Evolutionary conservation across 768 basidiomycete species (phyloP), one percentile per base, ranked within the genome.

Genomic region (Xanthoconium stramineum): DNA sequence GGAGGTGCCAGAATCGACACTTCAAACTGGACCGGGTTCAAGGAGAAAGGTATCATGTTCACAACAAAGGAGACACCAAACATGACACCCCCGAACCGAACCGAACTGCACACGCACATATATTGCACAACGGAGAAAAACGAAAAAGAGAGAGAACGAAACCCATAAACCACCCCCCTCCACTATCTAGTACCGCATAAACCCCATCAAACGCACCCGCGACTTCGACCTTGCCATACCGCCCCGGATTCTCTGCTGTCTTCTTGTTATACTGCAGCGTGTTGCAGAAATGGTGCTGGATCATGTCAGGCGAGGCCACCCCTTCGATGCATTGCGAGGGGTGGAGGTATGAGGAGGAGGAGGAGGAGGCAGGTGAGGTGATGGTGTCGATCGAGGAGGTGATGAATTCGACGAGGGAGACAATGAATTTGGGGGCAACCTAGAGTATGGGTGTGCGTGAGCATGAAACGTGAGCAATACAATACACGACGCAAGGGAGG

Each of bases 401-500:
- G 71, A 99, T 95, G 19, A 98, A 81, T 65, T 98, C 96, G 15
- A 98, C 94, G 42, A 99, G 83, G 58, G 89, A 93, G 72, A 96
- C 98, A 59, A 98, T 88, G 64, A 96, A 98, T 76, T 97, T 97
- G 12, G 96, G 85, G 32, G 94, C 94, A 53, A 96, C 80, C 92
- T 95, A 24, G 67, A 8, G 19, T 19, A 42, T 29, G 24, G 5
- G 29, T 3, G 20, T 4, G 5, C 37, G 15, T 13, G 20, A 1
- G 14, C 20, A 3, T n/a, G n/a, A n/a, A n/a, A n/a, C n/a, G 15
- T 13, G 20, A 2, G 17, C 24, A 5, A 10, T 24, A 28, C 3
- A 28, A 12, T 9, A 5, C 4, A 28, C 10, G n/a, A 11, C 19
- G n/a, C 8, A n/a, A 12, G 5, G 8, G 4, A 36, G 29, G 24